Base-by-base conservation (phyloP, 306 rosid species). In the Vigna radiata region DNA sequence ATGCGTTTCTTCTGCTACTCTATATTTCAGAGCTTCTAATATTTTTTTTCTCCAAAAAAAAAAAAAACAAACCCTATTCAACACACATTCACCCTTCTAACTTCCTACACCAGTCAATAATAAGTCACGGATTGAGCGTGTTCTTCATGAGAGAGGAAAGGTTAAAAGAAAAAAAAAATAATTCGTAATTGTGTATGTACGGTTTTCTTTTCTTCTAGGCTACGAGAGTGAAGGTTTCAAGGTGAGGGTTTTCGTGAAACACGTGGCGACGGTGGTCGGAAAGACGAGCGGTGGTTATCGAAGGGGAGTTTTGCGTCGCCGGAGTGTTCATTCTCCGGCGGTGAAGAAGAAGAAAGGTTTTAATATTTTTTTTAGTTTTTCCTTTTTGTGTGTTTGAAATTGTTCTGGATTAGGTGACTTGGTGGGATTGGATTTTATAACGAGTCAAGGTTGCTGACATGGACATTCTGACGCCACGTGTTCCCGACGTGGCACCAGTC, bases 221-320 rank as follows among this genome's bases (percentile, higher is more conserved):
- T 72, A 85, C 65, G 73, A 52, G 73, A 66, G 25, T 48, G 7
- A 70, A 52, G 84, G 61, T 81, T 82, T 72, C 25, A 7, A 47
- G 67, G 59, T 78, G 61, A 83, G 72, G n/a, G 62, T 75, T 76
- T 83, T 94, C 96, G 78, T 84, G 95, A 82, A 94, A 94, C 74
- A 83, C 93, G 73, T 91, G 96, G 16, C 89, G 85, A 73, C 95
- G 97, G 85, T 89, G 96, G 76, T 90, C 89, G 81, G 90, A 85
- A 49, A 91, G 82, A 73, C 86, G 88, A 62, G 87, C 84, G 85
- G 80, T 82, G 66, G 72, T 87, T 64, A 75, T 74, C 7, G 73
- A 53, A 14, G 70, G 55, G 11, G 66, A 82, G 2, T 75, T 58
- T 1, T 77, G 4, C 0, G 5, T 79, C 52, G 83, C 92, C 89